Conservation (phyloP, 345 rosid species). For the Carallia pectinifolia region DNA sequence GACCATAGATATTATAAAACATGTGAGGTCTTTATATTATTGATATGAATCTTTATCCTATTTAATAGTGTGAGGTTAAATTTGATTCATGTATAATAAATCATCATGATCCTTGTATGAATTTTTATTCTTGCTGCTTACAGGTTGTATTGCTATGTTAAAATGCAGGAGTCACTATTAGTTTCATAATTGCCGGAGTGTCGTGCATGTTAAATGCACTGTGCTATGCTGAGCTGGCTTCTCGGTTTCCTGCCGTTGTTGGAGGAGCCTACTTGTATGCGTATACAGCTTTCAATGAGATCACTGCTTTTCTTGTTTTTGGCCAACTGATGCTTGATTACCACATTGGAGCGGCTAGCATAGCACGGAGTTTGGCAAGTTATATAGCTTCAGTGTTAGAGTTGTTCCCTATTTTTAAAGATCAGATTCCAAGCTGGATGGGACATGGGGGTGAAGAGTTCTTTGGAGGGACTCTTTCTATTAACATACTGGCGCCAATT, state of each 20-base stretch:
- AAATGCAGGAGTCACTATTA: slow-evolving; percentile 70
- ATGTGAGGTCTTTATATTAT: too few relatives aligned
- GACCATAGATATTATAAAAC: too few relatives aligned
- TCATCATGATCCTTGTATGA: neutral
- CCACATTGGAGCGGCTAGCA: slow-evolving; percentile 96
- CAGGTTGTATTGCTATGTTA: too few relatives aligned
- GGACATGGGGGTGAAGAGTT: slow-evolving; percentile 80
- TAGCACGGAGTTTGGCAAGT: slow-evolving; percentile 88
- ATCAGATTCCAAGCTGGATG: slow-evolving; percentile 68
- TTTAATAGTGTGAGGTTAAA: too few relatives aligned
- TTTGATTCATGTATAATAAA: too few relatives aligned
- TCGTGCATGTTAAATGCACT: slow-evolving; percentile 88
- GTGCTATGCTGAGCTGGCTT: slow-evolving; percentile 89
- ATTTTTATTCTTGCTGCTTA: neutral
- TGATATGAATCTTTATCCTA: too few relatives aligned
- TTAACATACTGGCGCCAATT: slow-evolving; percentile 75
- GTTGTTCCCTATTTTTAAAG: slow-evolving; percentile 63
- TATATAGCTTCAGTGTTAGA: slow-evolving; percentile 69
- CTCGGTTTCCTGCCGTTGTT: slow-evolving; percentile 90
- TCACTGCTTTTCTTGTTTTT: slow-evolving; percentile 90
- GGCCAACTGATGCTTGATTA: slow-evolving; percentile 89
- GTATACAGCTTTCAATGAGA: slow-evolving; percentile 84
- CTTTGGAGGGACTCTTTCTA: slow-evolving; percentile 76
- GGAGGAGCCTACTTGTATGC: slow-evolving; percentile 94
- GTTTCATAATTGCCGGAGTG: slow-evolving; percentile 86